Evolutionary conservation across 106 monocot species (phyloP), one percentile per base, ranked within the genome.

Genomic region (Chionographis japonica): DNA sequence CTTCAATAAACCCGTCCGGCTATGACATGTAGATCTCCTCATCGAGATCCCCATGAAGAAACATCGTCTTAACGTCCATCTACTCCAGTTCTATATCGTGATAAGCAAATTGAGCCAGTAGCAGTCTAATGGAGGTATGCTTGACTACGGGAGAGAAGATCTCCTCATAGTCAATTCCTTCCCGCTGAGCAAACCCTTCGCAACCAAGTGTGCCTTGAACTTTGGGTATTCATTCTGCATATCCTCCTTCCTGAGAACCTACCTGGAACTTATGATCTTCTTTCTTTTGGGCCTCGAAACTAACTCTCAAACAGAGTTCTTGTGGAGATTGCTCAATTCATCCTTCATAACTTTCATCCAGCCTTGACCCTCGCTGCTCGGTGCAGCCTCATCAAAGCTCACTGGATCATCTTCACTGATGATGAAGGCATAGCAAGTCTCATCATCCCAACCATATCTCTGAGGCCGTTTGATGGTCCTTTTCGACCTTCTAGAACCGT

Each of bases 51-150:
- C 70, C 39, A n/a, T 57, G 70, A 14, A 77, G 36, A 51, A 77
- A 77, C 0, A 58, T 51, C 2, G 56, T 74, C 46, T 65, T 58
- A 43, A 74, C 58, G 35, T 74, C 74, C 8, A 66, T 11, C 15
- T 66, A 49, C 11, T 58, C 51, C 11, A 74, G 35, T 7, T 63
- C 3, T 37, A 38, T 42, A 20, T 55, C 40, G 2, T 37, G 16
- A 15, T 11, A 1, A 0, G 37, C 35, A 65, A 37, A 46, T 8
- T 49, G 2, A 7, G 38, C 49, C 43, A 49, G 42, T 2, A 74
- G 9, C 18, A 59, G 27, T 39, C 4, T 12, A 53, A n/a, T n/a
- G n/a, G n/a, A n/a, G n/a, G n/a, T 61, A 61, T 11, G 62, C 12
- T 63, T 62, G 4, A 54, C 7, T 11, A 62, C 46, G 4, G 40